Base-by-base conservation (phyloP, 345 rosid genomes). In the Lepidium africanum region DNA sequence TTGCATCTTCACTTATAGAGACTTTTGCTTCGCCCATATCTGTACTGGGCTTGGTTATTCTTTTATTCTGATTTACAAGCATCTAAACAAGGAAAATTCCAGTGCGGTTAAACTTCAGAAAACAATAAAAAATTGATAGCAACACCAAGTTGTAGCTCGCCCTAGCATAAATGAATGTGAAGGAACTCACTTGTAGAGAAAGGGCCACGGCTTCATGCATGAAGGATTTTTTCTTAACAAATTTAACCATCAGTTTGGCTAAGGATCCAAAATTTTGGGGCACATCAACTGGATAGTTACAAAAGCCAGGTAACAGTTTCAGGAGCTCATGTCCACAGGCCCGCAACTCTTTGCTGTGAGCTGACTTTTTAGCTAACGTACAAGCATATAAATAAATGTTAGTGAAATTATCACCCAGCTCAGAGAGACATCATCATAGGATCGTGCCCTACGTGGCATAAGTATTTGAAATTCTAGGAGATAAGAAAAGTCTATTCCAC, bases 1-100 rank as follows among this genome's bases (percentile, higher is more conserved):
- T 49, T 9, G 78, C 73, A 73, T 73, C 83, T 65, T 76, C 76
- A 51, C 40, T 66, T 43, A 42, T 25, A 37, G 10, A 38, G 65
- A 59, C 33, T 63, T 63, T 75, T 50, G 67, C 74, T 37, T 78
- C 82, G 19, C 32, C 67, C 47, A 51, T 50, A 57, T 73, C 75
- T 11, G 65, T 62, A 46, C 67, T 67, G 65, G 80, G 65, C 73
- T 72, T 37, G 32, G 80, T 81, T 41, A 51, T 67, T 62, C 71
- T 69, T 74, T 66, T 87, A 72, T 87, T 94, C 78, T 94, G 90
- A 79, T 81, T 85, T 66, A 94, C 96, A 78, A 94, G 88, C 78
- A 83, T 72, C 96, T 89, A 63, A 33, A 12, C 46, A 64, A 67
- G 27, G 14, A 45, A 68, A 25, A 2, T 2, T 15, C n/a, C n/a